These are phyloP conservation scores for Micractinium sp. DNA, from an alignment of 139 green algal species.

Conservation along the genomic window DNA sequence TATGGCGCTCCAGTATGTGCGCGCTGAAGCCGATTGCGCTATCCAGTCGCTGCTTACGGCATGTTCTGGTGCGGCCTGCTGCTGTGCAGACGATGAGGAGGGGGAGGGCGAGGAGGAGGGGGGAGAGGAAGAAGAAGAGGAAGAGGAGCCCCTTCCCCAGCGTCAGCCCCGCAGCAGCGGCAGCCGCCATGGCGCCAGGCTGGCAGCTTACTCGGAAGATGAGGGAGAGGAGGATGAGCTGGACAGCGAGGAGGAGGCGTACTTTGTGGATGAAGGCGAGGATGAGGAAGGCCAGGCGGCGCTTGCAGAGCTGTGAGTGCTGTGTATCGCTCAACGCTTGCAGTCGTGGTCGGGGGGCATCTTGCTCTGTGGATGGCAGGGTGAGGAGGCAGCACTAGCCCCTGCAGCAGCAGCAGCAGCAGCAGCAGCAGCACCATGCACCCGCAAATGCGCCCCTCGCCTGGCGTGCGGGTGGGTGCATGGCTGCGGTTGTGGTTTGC, in stretches of 20 bases:
- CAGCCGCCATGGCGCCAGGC: background rate
- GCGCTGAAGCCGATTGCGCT: no score
- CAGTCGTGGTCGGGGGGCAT: no score
- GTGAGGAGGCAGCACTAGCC: no score
- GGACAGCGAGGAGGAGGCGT: background rate
- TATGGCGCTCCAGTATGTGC: background rate
- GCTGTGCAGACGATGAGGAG: background rate
- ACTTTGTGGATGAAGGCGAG: background rate
- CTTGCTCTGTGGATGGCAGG: no score
- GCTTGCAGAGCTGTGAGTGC: background rate
- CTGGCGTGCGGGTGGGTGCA: no score
- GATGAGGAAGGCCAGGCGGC: background rate
- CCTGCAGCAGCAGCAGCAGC: no score
- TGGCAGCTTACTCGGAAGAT: background rate
- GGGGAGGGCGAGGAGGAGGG: background rate
- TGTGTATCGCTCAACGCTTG: no score
- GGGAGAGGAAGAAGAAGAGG: background rate
- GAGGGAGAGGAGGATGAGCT: background rate
- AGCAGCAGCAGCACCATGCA: background rate
- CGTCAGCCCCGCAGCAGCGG: background rate
- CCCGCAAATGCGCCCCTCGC: no score
- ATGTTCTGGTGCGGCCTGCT: background rate
- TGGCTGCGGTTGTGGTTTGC: background rate
- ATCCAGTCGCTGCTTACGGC: no score
- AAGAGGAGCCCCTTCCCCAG: background rate